Percentiles rank a stretch among this genome's conserved stretches.
These are phyloP conservation scores for Rhizopogon sp. DNA, from an alignment of 768 basidiomycete species.

Conservation along the genomic window DNA sequence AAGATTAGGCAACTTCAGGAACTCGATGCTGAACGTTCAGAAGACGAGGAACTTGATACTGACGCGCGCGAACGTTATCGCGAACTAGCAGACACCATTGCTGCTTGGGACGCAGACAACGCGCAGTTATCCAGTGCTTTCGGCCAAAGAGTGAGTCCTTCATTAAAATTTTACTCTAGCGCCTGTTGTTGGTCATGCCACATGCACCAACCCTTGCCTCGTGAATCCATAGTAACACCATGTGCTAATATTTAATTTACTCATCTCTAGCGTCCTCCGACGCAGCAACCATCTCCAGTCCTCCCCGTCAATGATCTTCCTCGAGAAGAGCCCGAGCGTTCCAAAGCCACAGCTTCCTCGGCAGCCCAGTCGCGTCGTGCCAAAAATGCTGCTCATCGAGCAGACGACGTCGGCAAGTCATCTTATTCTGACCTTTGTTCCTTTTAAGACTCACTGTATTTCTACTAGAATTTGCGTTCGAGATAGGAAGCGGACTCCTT, in stretches of 20 bases:
- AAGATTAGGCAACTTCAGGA: slow-evolving; percentile 81
- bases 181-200: background rate
- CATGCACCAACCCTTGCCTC: background rate
- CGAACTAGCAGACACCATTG: slow-evolving; percentile 71
- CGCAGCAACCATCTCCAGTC: slow-evolving; percentile 41
- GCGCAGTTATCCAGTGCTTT: slow-evolving; percentile 68
- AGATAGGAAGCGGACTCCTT: slow-evolving; percentile 90
- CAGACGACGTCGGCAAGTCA: slow-evolving; percentile 78
- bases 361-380: slow-evolving; percentile 85
- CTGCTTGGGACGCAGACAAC: slow-evolving; percentile 78
- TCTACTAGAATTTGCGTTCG: slow-evolving; percentile 87
- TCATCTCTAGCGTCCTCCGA: slow-evolving; percentile 37
- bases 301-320: slow-evolving; percentile 44
- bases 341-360: slow-evolving; percentile 58
- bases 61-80: slow-evolving; percentile 71
- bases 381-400: slow-evolving; percentile 87
- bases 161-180: background rate
- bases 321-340: slow-evolving; percentile 58
- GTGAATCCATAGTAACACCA: background rate
- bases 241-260: slow-evolving; percentile 4
- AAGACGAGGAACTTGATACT: slow-evolving; percentile 58
- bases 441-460: slow-evolving; percentile 13
- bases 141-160: slow-evolving; percentile 50
- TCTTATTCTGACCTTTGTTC: slow-evolving; percentile 1
- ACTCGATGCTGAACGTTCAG: slow-evolving; percentile 55